phyloP scores from a whole-genome alignment of 208 protist species.

The Trypanosoma cruzi region DNA sequence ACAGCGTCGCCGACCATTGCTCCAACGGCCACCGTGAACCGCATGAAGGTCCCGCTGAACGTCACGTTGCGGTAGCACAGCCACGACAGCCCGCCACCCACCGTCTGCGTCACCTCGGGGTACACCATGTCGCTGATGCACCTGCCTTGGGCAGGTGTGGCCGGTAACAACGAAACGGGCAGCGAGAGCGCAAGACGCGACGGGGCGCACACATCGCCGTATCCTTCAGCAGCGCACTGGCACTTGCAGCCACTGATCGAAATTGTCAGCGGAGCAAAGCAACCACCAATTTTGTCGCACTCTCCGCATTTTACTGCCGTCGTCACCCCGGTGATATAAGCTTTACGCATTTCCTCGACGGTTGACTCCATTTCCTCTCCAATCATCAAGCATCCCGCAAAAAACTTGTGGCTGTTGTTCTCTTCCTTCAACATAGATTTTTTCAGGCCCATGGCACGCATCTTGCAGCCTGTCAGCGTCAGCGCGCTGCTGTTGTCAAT shows the following conservation, averaged over 20 bases:
- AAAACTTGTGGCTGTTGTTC: slow-evolving; percentile 1
- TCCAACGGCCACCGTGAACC: slow-evolving; percentile 11
- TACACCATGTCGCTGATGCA: slow-evolving; percentile 18
- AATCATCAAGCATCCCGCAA: slow-evolving; percentile 7
- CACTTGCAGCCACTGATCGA: slow-evolving; percentile 1
- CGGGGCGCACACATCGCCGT: slow-evolving; percentile 21
- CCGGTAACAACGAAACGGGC: background rate
- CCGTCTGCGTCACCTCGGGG: too few species aligned
- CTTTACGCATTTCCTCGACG: too few species aligned
- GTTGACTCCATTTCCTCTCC: background rate
- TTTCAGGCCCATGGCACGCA: background rate
- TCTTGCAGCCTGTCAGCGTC: slow-evolving; percentile 3
- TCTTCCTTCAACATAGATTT: background rate
- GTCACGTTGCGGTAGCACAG: too few species aligned
- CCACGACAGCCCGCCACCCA: too few species aligned
- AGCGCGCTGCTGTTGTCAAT: slow-evolving; percentile 13
- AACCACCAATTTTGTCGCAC: slow-evolving; percentile 1
- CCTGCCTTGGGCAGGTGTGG: slow-evolving; percentile 1
- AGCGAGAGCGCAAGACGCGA: background rate
- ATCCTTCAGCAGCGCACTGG: too few species aligned
- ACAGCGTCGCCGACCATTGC: slow-evolving; percentile 14
- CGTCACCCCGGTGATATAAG: background rate
- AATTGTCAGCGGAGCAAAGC: slow-evolving; percentile 13
- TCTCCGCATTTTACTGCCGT: background rate
- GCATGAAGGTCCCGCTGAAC: slow-evolving; percentile 14